Percentiles rank a stretch among this genome's conserved stretches.
Evolutionary conservation across 768 basidiomycete genomes (phyloP).

Genomic region (Lactifluus echinatus): DNA sequence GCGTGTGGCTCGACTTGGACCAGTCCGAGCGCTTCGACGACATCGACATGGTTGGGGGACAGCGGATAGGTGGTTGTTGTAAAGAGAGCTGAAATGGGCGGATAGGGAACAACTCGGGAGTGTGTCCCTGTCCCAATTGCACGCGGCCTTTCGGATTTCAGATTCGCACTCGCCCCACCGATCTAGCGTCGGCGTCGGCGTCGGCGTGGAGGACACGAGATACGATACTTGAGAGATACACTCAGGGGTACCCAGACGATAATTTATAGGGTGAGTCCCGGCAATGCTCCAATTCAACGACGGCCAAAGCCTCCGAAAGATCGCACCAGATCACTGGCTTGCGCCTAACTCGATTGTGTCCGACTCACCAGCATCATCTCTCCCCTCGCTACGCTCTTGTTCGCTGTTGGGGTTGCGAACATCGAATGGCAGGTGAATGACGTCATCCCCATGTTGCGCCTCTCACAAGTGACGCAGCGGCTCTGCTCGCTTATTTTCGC

Average conservation of each 20-base stretch:
- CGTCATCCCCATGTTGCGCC: background rate
- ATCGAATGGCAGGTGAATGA: background rate
- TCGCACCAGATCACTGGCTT: too few species aligned
- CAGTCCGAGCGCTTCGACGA: conserved; percentile 21
- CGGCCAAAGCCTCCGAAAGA: too few species aligned
- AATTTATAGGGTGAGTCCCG: too few species aligned
- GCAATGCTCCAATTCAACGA: too few species aligned
- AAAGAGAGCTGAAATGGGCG: background rate
- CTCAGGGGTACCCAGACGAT: background rate
- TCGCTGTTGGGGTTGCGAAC: too few species aligned
- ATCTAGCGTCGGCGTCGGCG: background rate
- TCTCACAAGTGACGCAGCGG: background rate
- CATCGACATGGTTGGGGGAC: background rate
- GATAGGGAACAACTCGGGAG: too few species aligned
- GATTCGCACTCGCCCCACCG: too few species aligned
- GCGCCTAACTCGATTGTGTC: too few species aligned
- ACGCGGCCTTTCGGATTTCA: too few species aligned
- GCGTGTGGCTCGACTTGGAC: conserved; percentile 35
- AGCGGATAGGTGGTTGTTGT: background rate
- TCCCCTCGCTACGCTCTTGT: too few species aligned
- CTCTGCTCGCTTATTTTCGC: background rate
- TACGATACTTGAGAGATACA: background rate
- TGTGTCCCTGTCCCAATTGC: background rate
- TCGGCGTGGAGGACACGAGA: too few species aligned
- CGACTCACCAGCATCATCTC: too few species aligned